Conservation (phyloP, 2,329 filamentous ascomycete species). For the Ophiostoma populinum region DNA sequence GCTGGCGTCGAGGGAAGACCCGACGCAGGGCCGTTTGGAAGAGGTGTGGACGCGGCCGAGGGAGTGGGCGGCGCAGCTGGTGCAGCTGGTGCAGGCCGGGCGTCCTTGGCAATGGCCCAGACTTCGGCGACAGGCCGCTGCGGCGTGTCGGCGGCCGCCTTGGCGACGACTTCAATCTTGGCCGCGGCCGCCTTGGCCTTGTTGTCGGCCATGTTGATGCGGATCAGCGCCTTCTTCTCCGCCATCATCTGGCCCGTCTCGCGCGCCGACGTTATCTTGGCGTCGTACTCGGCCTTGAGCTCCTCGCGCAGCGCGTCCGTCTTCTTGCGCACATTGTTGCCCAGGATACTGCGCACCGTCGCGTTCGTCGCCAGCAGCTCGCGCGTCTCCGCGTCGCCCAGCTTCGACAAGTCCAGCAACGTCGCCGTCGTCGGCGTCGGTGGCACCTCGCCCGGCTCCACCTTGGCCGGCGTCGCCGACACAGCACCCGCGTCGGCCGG, state of each 20-base stretch:
- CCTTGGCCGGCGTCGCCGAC: slow-evolving; percentile 5
- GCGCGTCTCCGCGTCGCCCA: slow-evolving; percentile 38
- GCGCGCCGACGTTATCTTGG: slow-evolving; percentile 34
- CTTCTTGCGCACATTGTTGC: slow-evolving; percentile 50
- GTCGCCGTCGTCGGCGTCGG: slow-evolving; percentile 17
- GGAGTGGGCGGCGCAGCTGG: slow-evolving; percentile 5
- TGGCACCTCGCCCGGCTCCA: slow-evolving; percentile 13
- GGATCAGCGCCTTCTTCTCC: slow-evolving; percentile 55
- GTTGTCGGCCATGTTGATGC: slow-evolving; percentile 65
- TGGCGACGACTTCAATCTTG: slow-evolving; percentile 64
- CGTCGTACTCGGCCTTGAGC: slow-evolving; percentile 31
- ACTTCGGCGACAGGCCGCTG: slow-evolving; percentile 71
- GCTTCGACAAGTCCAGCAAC: slow-evolving; percentile 25
- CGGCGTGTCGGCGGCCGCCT: slow-evolving; percentile 71
- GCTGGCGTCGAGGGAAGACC: neutral
- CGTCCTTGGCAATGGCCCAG: slow-evolving; percentile 61
- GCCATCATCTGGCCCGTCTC: slow-evolving; percentile 54
- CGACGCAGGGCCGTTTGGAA: too few species aligned
- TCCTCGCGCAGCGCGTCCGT: slow-evolving; percentile 42
- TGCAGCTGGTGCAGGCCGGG: slow-evolving; percentile 28
- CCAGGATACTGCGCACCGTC: slow-evolving; percentile 40
- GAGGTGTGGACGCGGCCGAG: neutral
- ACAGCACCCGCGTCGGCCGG: neutral
- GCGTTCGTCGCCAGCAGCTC: slow-evolving; percentile 38
- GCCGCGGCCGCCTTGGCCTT: slow-evolving; percentile 44